These are phyloP conservation scores for Liquidambar formosana DNA, from an alignment of 164 flowering plant genomes.

Conservation along the genomic window DNA sequence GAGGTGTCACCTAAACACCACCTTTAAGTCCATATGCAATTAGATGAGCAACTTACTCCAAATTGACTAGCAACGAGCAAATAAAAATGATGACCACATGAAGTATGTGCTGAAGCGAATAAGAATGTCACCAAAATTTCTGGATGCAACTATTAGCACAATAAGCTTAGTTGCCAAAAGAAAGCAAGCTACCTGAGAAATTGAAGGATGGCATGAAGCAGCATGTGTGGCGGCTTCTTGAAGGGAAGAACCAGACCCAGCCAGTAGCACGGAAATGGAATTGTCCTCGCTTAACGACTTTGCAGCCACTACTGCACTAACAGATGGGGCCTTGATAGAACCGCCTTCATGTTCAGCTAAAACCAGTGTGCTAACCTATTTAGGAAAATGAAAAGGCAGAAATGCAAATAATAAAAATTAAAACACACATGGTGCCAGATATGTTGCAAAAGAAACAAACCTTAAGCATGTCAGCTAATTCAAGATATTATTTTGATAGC, in stretches of 20 bases:
- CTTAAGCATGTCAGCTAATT: too few species aligned
- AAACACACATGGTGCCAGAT: too few species aligned
- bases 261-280: constrained; percentile 68
- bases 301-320: constrained; percentile 87
- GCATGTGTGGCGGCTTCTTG: constrained; percentile 80
- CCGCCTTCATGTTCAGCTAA: constrained; percentile 85
- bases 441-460: too few species aligned
- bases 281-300: constrained; percentile 47
- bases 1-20: neutral
- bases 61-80: neutral
- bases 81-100: too few species aligned
- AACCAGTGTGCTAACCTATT: constrained; percentile 77
- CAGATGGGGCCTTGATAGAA: constrained; percentile 45
- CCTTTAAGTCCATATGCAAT: neutral
- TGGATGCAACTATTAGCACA: neutral
- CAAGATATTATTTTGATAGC: too few species aligned
- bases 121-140: neutral
- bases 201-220: constrained; percentile 65
- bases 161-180: neutral
- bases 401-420: too few species aligned
- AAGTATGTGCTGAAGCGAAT: neutral
- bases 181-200: constrained; percentile 61
- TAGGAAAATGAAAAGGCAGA: too few species aligned
- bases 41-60: neutral
- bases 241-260: constrained; percentile 83